phyloP scores from a whole-genome alignment of 768 basidiomycete species.

The Pleurotus cornucopiae region DNA sequence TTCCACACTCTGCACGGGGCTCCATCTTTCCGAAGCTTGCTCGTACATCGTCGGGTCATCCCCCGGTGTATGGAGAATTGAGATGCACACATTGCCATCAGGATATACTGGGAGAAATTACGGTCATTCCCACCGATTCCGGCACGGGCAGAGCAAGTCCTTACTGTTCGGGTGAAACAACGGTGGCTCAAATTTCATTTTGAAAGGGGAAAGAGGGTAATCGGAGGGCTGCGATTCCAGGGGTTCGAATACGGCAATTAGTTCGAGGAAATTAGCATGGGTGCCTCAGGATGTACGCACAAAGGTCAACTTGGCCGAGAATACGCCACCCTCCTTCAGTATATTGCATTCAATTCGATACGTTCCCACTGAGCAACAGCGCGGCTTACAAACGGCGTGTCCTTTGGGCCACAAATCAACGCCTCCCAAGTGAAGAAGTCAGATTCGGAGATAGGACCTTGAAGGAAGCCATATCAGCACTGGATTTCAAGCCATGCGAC shows the following conservation, averaged over 20 bases:
- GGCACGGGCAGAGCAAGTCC: slow-evolving; percentile 23
- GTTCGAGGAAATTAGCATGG: slow-evolving; percentile 1
- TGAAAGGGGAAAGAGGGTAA: slow-evolving; percentile 97
- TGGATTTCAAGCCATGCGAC: background rate
- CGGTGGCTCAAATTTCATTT: slow-evolving; percentile 98
- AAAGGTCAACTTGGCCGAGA: slow-evolving; percentile 88
- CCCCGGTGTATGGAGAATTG: slow-evolving; percentile 92
- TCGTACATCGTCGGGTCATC: slow-evolving; percentile 94
- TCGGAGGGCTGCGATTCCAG: slow-evolving; percentile 63
- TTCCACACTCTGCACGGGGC: slow-evolving; percentile 97
- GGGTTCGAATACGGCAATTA: background rate
- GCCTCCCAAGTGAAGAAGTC: slow-evolving; percentile 98
- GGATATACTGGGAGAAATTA: slow-evolving; percentile 70
- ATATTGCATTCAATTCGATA: background rate
- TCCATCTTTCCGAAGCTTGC: slow-evolving; percentile 94
- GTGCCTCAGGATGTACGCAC: slow-evolving; percentile 47
- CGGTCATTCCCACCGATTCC: slow-evolving; percentile 8
- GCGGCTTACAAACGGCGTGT: slow-evolving; percentile 82
- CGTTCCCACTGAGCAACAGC: slow-evolving; percentile 1
- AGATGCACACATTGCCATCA: slow-evolving; percentile 96
- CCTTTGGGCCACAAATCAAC: slow-evolving; percentile 88
- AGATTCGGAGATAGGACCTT: slow-evolving; percentile 85
- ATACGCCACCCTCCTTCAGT: slow-evolving; percentile 87
- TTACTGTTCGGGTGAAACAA: slow-evolving; percentile 96
- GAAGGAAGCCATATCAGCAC: slow-evolving; percentile 8